Evolutionary conservation across 1,139 yeast genomes (phyloP), one percentile per base, ranked within the genome.

Genomic region (Zygoascus sp.): DNA sequence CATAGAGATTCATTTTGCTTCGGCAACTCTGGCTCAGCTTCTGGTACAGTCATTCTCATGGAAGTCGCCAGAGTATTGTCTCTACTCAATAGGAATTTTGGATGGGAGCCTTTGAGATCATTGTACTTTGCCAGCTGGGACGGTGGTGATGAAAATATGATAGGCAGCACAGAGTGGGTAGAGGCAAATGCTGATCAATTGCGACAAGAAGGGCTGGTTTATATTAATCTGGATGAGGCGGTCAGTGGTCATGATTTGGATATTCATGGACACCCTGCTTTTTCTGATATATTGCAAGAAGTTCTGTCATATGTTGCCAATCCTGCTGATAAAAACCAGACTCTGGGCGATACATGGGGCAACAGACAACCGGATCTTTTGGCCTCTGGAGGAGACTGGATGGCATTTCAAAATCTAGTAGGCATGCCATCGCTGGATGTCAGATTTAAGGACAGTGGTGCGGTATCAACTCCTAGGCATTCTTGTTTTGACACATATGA

Each of bases 91-190:
- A 70, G 79, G 46, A 73, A 79, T 46, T 77, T 75, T 54, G 78
- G 81, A 50, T 92, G 97, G 97, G 70, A 74, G 40, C 97, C 98
- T 0, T 64, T 90, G 22, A 75, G 98, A 58, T 74, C 92, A 1
- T 80, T 92, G 7, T 82, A 83, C 58, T 89, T 92, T 66, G 80
- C 81, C 0, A 87, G 96, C 1, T 89, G 88, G 73, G 96, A 90
- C 58, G 97, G 87, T 0, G 73, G 85, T 0, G 81, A 83, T 52
- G 89, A 84, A 59, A 90, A 89, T 59, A 69, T 77, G 57, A 95
- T 94, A 0, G 98, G 98, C 0, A 75, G 89, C 35, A 75, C 94
- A 0, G 94, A 85, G 58, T 81, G 92, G 79, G 75, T 83, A 5
- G 88, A 85, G 57, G 70, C 73, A 35, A 76, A 78, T 51, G 65